Evolutionary conservation across 2,329 filamentous ascomycete genomes (phyloP), one percentile per base, ranked within the genome.

Genomic region (Beauveria bassiana): DNA sequence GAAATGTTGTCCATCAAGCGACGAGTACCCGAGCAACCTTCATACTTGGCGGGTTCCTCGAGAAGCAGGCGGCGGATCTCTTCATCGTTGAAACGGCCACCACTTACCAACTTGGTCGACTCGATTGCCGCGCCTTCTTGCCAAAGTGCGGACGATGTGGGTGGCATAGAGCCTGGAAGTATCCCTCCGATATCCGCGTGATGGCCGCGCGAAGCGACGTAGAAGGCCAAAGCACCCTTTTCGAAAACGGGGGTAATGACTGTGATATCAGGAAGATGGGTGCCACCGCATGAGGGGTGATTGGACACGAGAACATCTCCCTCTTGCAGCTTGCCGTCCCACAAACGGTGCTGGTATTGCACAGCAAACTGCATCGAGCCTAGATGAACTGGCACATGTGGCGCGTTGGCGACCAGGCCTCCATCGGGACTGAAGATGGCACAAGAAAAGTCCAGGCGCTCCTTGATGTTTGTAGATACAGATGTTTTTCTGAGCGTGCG

Each of bases 1-100:
- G 91, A 93, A 65, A 96, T 79, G 70, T 96, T 96, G 72, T 96
- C 91, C 10, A 84, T 86, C 1, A 96, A 78, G 70, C 90, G 91
- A 49, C 91, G 79, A 0, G 91, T 93, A 2, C 90, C 91, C 59
- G 84, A 87, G 74, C 90, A 95, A 1, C 89, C 91, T 0, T 86
- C 85, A 66, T 89, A 86, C 67, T 87, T 79, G 0, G 89, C 88
- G 0, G 91, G 91, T 65, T 92, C 88, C 16, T 85, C 79, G 59
- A 90, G 84, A 5, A 96, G 78, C 1, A 91, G 76, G 65, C 92
- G 83, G 0, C 82, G 86, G 57, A 95, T 89, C 5, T 88, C 81
- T 64, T 88, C 80, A 70, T 96, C 91, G 67, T 95, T 86, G 75
- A 96, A 93, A 22, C 85, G 79, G 12, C 90, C 90, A 66, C 89